Conservation (phyloP, 2,329 filamentous ascomycete species). For the Ophiostoma triangulosporum region DNA sequence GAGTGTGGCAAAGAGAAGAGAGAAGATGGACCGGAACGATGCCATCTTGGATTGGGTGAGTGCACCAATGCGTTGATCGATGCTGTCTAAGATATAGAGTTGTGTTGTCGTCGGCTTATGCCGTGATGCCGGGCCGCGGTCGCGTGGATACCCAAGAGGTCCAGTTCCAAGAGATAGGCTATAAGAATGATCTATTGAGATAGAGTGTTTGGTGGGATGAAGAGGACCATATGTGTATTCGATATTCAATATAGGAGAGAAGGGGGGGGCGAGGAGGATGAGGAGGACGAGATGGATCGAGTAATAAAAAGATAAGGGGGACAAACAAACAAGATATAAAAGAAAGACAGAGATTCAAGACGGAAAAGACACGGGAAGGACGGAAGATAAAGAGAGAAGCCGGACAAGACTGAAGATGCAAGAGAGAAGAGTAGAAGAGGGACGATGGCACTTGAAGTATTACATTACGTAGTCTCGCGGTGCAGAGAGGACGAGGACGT, state of each 20-base stretch:
- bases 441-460: no score
- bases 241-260: no score
- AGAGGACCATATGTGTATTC: no score
- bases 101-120: neutral
- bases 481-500: neutral
- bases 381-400: neutral
- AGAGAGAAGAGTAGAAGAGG: neutral
- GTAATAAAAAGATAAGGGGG: neutral
- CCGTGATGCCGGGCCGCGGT: neutral
- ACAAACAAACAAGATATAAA: neutral
- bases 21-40: neutral
- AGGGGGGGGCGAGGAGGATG: no score
- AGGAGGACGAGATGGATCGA: no score
- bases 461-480: neutral
- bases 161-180: neutral
- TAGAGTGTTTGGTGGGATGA: neutral
- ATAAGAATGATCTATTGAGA: no score
- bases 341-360: neutral
- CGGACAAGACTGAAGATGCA: neutral
- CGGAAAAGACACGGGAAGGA: neutral
- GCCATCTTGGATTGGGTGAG: constrained; percentile 2
- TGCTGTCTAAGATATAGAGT: neutral
- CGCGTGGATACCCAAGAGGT: neutral
- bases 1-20: constrained; percentile 5
- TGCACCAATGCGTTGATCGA: neutral